Evolutionary conservation across 495 filamentous ascomycete genomes (phyloP).

Genomic region (Thermothielavioides terrestris): DNA sequence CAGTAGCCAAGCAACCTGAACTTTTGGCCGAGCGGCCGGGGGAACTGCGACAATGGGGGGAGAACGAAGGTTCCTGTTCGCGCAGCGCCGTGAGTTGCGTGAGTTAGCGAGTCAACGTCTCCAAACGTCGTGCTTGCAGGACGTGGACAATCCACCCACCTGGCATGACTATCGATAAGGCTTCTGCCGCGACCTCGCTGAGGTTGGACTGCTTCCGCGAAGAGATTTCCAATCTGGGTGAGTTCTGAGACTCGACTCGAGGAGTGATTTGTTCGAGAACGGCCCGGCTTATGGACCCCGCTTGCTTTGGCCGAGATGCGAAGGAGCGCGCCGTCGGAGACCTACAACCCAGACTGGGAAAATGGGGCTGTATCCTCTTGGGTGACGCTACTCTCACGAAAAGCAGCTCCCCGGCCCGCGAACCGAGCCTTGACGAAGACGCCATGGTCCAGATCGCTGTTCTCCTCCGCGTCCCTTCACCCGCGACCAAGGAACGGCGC

Average conservation of each 20-base stretch:
- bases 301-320: too few relatives aligned
- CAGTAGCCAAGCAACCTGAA: slow-evolving; percentile 14
- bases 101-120: too few relatives aligned
- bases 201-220: neutral
- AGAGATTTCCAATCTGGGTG: neutral
- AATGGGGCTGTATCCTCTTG: neutral
- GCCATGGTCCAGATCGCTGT: slow-evolving; percentile 4
- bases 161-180: slow-evolving; percentile 11
- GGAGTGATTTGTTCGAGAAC: neutral
- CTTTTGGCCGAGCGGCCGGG: slow-evolving; percentile 3
- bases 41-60: slow-evolving; percentile 16
- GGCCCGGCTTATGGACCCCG: neutral
- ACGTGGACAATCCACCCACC: slow-evolving; percentile 6
- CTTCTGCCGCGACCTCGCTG: neutral
- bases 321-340: too few relatives aligned
- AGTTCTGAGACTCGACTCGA: neutral
- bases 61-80: slow-evolving; percentile 20
- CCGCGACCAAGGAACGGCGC: too few relatives aligned
- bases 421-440: slow-evolving; percentile 7
- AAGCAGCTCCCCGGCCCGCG: slow-evolving; percentile 5
- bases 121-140: too few relatives aligned
- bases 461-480: too few relatives aligned
- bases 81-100: too few relatives aligned
- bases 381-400: neutral
- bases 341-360: neutral